Conservation (phyloP, 441 rosid species). For the Brassica hybrid region DNA sequence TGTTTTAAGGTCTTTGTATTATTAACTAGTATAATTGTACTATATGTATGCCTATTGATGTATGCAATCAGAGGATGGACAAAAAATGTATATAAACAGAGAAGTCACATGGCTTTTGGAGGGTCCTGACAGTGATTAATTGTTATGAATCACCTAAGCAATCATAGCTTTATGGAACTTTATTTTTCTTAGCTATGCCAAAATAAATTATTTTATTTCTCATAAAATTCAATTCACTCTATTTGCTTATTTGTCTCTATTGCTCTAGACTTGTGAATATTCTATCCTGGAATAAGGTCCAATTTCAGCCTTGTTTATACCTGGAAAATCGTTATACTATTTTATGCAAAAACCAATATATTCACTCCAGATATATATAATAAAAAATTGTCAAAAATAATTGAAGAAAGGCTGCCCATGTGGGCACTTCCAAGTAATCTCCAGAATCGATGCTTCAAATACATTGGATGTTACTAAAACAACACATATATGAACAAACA, state of each 20-base stretch:
- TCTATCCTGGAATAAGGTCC: constrained; percentile 10
- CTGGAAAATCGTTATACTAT: constrained; percentile 17
- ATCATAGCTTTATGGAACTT: constrained; percentile 37
- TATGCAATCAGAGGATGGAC: background rate
- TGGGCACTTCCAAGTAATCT: constrained; percentile 37
- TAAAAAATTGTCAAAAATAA: constrained; percentile 29
- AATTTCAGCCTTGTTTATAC: constrained; percentile 16
- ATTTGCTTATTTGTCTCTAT: background rate
- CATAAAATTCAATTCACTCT: constrained; percentile 8
- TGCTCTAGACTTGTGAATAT: constrained; percentile 9
- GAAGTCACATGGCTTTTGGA: constrained; percentile 42
- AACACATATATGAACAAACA: constrained; percentile 38
- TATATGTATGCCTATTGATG: background rate
- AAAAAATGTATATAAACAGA: constrained; percentile 1
- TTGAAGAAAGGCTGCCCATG: constrained; percentile 46
- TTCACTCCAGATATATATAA: constrained; percentile 35
- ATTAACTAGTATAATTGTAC: background rate
- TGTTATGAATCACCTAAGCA: constrained; percentile 31
- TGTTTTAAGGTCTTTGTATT: no score
- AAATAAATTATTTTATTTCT: constrained; percentile 12
- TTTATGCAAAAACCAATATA: constrained; percentile 37
- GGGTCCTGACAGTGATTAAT: constrained; percentile 36
- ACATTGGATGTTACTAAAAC: constrained; percentile 42
- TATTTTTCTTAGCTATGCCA: constrained; percentile 30
- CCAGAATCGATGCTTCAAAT: constrained; percentile 43